phyloP scores from a whole-genome alignment of 345 rosid species.

The Carallia pectinifolia region DNA sequence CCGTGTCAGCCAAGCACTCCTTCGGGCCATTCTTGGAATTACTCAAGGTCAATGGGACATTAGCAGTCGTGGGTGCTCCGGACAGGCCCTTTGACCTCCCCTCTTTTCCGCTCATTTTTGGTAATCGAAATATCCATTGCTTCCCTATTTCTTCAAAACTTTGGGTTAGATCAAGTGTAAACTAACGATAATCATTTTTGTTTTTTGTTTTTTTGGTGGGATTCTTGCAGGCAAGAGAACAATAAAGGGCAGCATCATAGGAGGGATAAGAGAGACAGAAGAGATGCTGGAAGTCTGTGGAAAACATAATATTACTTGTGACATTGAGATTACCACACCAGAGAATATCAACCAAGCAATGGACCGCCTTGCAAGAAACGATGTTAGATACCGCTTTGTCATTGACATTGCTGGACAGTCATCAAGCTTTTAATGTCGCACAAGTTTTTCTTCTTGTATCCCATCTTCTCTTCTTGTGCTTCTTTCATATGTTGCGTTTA shows the following conservation, averaged over 20 bases:
- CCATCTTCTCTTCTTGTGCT: too few species aligned
- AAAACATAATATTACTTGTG: conserved; percentile 46
- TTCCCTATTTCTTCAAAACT: not conserved
- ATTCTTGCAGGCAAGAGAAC: conserved; percentile 42
- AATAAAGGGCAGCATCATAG: conserved; percentile 52
- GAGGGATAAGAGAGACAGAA: conserved; percentile 53
- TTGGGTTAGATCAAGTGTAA: not conserved
- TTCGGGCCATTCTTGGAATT: conserved; percentile 49
- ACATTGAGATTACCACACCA: conserved; percentile 42
- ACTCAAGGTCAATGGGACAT: conserved; percentile 52
- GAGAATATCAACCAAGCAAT: conserved; percentile 44
- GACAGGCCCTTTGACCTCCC: conserved; percentile 48
- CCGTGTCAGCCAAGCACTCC: conserved; percentile 52
- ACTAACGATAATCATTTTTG: not conserved
- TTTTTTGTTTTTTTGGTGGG: not conserved
- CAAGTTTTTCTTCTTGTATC: not conserved
- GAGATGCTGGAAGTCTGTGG: conserved; percentile 62
- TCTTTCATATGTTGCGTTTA: too few species aligned
- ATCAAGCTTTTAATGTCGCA: not conserved
- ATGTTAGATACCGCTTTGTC: conserved; percentile 63
- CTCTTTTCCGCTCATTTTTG: conserved; percentile 56
- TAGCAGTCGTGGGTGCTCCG: conserved; percentile 48
- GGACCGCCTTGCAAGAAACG: conserved; percentile 50
- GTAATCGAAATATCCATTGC: conserved; percentile 15
- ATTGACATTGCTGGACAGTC: conserved; percentile 45